These are phyloP conservation scores for Jaltomata sinuosa DNA, from an alignment of 257 asterid genomes.

Conservation along the genomic window DNA sequence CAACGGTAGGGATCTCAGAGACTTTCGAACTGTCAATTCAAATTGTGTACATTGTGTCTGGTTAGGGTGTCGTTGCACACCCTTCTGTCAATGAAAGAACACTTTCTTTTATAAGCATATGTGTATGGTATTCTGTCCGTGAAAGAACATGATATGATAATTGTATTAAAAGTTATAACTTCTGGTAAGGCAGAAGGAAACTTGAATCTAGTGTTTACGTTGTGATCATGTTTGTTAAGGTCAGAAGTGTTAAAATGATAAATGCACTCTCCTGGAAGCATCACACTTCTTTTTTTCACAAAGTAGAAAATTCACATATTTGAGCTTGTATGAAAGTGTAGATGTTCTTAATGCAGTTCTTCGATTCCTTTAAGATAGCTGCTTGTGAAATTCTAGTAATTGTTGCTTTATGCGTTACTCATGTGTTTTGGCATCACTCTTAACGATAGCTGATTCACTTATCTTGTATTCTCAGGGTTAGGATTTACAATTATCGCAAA, in stretches of 20 bases:
- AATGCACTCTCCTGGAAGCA: neutral
- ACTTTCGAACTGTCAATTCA: neutral
- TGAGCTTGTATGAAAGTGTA: neutral
- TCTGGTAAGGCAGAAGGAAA: neutral
- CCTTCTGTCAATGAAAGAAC: neutral
- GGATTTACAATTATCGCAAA: conserved; percentile 70
- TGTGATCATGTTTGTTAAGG: neutral
- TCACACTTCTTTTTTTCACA: neutral
- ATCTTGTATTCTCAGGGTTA: conserved; percentile 32
- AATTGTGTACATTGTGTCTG: neutral
- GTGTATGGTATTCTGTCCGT: neutral
- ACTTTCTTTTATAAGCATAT: neutral
- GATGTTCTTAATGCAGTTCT: neutral
- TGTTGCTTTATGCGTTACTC: neutral
- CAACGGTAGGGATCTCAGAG: conserved; percentile 29
- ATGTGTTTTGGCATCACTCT: neutral
- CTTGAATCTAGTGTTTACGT: neutral
- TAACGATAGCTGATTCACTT: neutral
- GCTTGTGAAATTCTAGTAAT: neutral
- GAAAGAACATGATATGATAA: neutral
- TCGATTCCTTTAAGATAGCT: neutral
- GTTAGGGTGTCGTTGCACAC: neutral
- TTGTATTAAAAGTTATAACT: neutral
- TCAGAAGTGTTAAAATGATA: neutral
- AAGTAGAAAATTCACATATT: neutral